Evolutionary conservation across 2,329 filamentous ascomycete species (phyloP), one percentile per base, ranked within the genome.

Genomic region (Ophiostoma sp.): DNA sequence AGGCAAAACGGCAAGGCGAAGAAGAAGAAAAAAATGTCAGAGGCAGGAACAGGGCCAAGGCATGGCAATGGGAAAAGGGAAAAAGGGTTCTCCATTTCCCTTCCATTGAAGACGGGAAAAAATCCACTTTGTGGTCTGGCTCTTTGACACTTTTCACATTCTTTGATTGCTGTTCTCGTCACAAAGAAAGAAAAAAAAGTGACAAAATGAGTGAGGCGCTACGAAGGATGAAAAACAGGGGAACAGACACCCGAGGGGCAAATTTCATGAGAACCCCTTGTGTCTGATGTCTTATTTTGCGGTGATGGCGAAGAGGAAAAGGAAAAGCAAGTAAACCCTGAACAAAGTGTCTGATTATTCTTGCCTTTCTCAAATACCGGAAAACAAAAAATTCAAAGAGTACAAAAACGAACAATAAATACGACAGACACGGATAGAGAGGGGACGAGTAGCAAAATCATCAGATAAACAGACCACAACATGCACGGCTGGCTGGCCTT

Each of bases 401-500:
- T 50, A 68, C 3, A 7, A 28, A 68, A n/a, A 61, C 4, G 6
- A 64, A 39, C 39, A 42, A 11, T 11, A 25, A 9, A 68, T 48
- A 48, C 39, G 42, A 48, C 15, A 64, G 17, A 52, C 11, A 50
- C 17, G 25, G 42, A n/a, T 22, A 48, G 17, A 33, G 64, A 55
- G 19, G 19, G 19, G 28, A 11, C 15, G 28, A 69, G 28, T 28
- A 55, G 28, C 33, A 64, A 55, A 55, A 55, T 52, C 45, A 39
- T 39, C 66, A 69, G 45, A 69, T 39, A 52, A 69, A 55, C 66
- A 69, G 45, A 69, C 66, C 66, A 69, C 31, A 17, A 15, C 12
- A n/a, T 17, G 3, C 9, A 22, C 19, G 7, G 42, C 45, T 69
- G 66, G 66, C 45, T 36, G 8, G 3, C 8, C 45, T 36, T 55